Base-by-base conservation (phyloP, 768 basidiomycete species). In the Termitomyces sp. region DNA sequence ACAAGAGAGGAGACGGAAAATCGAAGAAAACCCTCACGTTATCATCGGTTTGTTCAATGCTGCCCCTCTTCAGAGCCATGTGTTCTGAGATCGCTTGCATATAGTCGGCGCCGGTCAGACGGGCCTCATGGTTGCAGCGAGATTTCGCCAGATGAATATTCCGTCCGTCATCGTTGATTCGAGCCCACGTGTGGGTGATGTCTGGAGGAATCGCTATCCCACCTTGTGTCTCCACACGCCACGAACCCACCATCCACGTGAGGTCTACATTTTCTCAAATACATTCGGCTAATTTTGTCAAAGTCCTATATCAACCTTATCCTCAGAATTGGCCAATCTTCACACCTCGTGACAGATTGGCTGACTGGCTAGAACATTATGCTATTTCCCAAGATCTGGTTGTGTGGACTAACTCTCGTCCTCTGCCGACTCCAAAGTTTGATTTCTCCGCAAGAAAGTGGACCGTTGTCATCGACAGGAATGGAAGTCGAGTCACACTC, bases 71-170 rank as follows among this genome's bases (percentile, higher is more conserved):
- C 29, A 4, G 16, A 53, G 52, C 8, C 32, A 22, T 26, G n/a
- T 37, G 13, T 13, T 16, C 32, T 44, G 1, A 84, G 7, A 27
- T 27, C 13, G n/a, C 39, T 48, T 83, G 3, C 62, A 86, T 31
- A 71, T 86, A 53, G 68, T 86, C 24, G 83, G 85, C 8, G 84
- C 72, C 0, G 85, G 85, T 0, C 87, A 87, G 57, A 79, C 76
- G 57, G 87, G 87, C 0, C 69, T 91, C 7, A 79, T 76, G 41
- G 63, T 84, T 5, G 85, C 85, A 1, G 84, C 86, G 4, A 74
- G 86, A 20, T 71, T 90, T 53, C 82, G 82, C 61, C 72, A 72
- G 44, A 71, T 88, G 48, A 82, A 77, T 13, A 70, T 90, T 13
- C 61, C 72, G 4, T 70, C 76, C 2, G 68, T 91, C 10, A 68